Base-by-base conservation (phyloP, 2,329 filamentous ascomycete species). In the Colletotrichum coccodes region DNA sequence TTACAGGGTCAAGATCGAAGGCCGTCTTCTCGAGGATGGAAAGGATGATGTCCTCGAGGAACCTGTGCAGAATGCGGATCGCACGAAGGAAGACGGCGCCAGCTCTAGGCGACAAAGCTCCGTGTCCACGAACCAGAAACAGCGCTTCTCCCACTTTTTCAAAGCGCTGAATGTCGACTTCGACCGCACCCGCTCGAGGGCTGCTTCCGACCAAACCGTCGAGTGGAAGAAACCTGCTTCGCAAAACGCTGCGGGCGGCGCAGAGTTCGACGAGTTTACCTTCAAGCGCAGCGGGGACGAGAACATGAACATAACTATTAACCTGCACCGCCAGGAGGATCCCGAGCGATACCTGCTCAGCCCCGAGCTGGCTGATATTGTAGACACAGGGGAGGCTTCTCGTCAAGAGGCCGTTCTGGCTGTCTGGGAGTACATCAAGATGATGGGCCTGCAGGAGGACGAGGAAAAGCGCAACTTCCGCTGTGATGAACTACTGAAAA, bases 201-300 rank as follows among this genome's bases (percentile, higher is more conserved):
- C 84, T 79, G 84, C 83, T 16, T 79, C 82, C 16, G 88, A 90
- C 60, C 86, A 87, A 71, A 84, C 77, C 52, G 86, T 98, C 42
- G 94, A 95, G 76, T 99, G 96, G 96, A 94, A 92, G 78, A 97
- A 96, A 77, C 92, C 94, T 5, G 90, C 81, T 70, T 83, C 76
- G n/a, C 82, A 59, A 30, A 60, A 84, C 71, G 86, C 91, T 7
- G 85, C 90, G 36, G 89, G 90, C 36, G 44, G 23, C 14, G 88
- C 90, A 50, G 94, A 97, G 76, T 97, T 98, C 76, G 96, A 98
- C 81, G 92, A 93, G 77, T 84, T 99, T 50, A 92, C 94, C 49
- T 98, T 99, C 78, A 94, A 97, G 83, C 90, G 96, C 61, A 94
- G 92, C 74, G 92, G 94, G 38, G 96, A 99, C 77, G 94, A 98